phyloP scores from a whole-genome alignment of 331 rosid genomes.

The Cydonia oblonga region DNA sequence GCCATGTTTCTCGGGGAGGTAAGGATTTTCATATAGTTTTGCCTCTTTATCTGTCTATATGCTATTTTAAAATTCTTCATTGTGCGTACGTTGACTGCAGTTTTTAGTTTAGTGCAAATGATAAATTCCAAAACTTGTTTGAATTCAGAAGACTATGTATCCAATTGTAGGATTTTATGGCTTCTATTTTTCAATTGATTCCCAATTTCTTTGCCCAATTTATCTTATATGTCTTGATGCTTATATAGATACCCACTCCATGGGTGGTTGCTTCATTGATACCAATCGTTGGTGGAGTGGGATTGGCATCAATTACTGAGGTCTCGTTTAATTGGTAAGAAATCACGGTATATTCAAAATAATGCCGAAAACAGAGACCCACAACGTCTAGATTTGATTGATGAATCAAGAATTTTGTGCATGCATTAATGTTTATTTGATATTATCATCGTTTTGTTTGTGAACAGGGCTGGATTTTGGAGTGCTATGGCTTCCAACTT shows the following conservation, averaged over 20 bases:
- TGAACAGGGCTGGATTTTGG: constrained; percentile 78
- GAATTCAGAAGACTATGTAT: neutral
- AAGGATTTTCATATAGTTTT: constrained; percentile 4
- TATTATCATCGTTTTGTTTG: constrained; percentile 3
- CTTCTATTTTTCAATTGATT: neutral
- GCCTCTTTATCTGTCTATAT: neutral
- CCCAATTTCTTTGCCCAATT: constrained; percentile 1
- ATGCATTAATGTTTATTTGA: constrained; percentile 5
- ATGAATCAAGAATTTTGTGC: neutral
- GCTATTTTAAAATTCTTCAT: neutral
- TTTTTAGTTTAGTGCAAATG: neutral
- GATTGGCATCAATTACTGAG: constrained; percentile 73
- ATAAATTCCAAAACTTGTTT: neutral
- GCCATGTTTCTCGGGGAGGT: constrained; percentile 93
- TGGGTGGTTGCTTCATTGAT: constrained; percentile 78
- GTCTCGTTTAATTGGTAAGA: constrained; percentile 81
- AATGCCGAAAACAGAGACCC: neutral
- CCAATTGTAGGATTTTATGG: neutral
- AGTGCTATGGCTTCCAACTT: constrained; percentile 98
- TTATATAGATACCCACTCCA: constrained; percentile 48
- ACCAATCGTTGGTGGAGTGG: constrained; percentile 94
- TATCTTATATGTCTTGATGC: neutral
- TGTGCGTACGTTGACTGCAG: neutral
- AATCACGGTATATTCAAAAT: neutral
- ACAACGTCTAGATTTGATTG: neutral